Conservation (phyloP, 192 early-diverging fungal species). For the Chytriomyces confervae region DNA sequence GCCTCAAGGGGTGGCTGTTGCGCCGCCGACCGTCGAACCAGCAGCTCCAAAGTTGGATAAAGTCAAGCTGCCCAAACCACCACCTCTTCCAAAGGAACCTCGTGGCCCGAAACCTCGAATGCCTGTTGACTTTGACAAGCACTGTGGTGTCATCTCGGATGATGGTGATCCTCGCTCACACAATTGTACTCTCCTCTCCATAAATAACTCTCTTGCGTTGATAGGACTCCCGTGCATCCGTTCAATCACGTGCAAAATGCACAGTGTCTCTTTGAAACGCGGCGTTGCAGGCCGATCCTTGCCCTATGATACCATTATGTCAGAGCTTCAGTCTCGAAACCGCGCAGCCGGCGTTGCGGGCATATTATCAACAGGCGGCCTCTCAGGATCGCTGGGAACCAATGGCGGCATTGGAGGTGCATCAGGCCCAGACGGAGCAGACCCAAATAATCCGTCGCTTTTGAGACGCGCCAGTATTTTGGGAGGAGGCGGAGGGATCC, state of each 20-base stretch:
- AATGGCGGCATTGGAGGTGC: neutral
- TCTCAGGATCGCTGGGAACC: neutral
- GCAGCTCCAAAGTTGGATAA: slow-evolving; percentile 53
- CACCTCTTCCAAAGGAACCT: neutral
- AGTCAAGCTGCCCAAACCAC: slow-evolving; percentile 43
- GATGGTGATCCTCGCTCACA: neutral
- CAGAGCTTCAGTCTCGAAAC: slow-evolving; percentile 76
- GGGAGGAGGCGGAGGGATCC: neutral
- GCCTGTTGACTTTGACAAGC: slow-evolving; percentile 87
- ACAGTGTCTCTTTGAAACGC: slow-evolving; percentile 87
- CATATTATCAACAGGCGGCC: no score
- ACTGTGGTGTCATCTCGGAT: slow-evolving; percentile 76
- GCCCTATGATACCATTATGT: slow-evolving; percentile 79
- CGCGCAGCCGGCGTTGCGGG: neutral
- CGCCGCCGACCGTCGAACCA: slow-evolving; percentile 65
- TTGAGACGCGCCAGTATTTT: neutral
- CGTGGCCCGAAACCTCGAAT: neutral
- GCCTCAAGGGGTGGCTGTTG: slow-evolving; percentile 16
- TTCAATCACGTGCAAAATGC: slow-evolving; percentile 95
- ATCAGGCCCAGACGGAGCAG: neutral
- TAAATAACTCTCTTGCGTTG: slow-evolving; percentile 40
- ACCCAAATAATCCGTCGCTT: neutral
- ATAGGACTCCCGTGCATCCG: slow-evolving; percentile 73
- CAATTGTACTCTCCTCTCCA: neutral
- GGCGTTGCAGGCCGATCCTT: slow-evolving; percentile 82